These are phyloP conservation scores for Coemansia asiatica DNA, from an alignment of 192 early-diverging fungal genomes.

Conservation along the genomic window DNA sequence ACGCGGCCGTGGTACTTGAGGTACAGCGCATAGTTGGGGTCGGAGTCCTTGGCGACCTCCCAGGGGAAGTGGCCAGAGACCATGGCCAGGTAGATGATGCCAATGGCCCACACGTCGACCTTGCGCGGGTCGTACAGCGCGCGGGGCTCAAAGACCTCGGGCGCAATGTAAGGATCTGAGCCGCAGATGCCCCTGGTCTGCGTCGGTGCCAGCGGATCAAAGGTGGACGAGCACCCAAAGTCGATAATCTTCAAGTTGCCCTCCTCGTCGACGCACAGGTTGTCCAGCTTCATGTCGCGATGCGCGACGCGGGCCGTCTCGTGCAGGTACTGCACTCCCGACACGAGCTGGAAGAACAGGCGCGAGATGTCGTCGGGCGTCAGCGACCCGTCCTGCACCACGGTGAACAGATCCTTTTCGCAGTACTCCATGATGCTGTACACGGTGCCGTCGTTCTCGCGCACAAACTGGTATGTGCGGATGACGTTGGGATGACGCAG, in stretches of 20 bases:
- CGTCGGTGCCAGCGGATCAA: conserved; percentile 63
- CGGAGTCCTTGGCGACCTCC: conserved; percentile 59
- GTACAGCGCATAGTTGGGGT: conserved; percentile 67
- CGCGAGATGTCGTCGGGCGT: conserved; percentile 74
- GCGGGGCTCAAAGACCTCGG: conserved; percentile 69
- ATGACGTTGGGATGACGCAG: conserved; percentile 78
- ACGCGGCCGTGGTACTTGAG: conserved; percentile 50
- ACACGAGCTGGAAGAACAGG: conserved; percentile 75
- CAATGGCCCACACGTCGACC: conserved; percentile 87
- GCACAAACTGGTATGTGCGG: conserved; percentile 72
- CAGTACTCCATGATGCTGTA: conserved; percentile 91
- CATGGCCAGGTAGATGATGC: conserved; percentile 82
- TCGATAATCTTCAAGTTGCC: conserved; percentile 84
- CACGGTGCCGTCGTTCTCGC: conserved; percentile 61
- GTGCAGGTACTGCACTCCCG: conserved; percentile 77
- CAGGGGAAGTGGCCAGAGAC: conserved; percentile 70
- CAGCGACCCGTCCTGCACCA: conserved; percentile 75
- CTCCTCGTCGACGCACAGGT: conserved; percentile 72
- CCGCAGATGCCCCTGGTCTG: conserved; percentile 84
- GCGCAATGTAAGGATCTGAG: conserved; percentile 94
- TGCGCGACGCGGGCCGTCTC: conserved; percentile 75
- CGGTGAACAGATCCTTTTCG: conserved; percentile 80
- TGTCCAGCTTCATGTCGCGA: conserved; percentile 84
- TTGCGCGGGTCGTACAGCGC: conserved; percentile 78
- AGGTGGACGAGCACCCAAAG: conserved; percentile 82